Base-by-base conservation (phyloP, 495 filamentous ascomycete genomes). In the Aspergillus ostianus region DNA sequence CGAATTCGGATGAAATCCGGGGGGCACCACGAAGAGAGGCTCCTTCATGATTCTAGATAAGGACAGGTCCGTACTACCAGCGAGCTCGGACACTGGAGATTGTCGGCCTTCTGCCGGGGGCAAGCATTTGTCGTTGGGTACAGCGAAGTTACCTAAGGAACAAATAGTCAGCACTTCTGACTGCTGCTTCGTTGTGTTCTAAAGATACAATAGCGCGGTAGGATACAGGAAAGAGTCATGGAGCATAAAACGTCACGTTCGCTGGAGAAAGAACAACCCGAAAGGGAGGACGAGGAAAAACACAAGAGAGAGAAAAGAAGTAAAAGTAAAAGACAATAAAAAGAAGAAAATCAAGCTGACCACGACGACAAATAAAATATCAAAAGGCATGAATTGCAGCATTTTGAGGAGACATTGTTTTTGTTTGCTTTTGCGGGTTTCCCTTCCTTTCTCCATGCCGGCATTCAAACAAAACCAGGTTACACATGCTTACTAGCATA, bases 1-100 rank as follows among this genome's bases (percentile, higher is more conserved):
- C 3, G 83, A 84, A 66, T 94, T 94, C 4, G 87, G 89, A 57
- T 90, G 87, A 56, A 94, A 92, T 0, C 85, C 86, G 1, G 87
- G 81, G 1, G 90, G 90, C 47, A 85, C 87, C 46, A 93, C 83
- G 60, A 92, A 90, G 7, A 77, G 59, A 0, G 67, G 65, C 10
- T 72, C 65, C 19, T 29, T 60, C 13, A 64, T 64, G 19, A 67
- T 59, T 12, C 61, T 67, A 8, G 70, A 70, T 6, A 69, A 47
- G 8, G 65, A 46, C 12, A 70, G 54, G 26, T 57, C n/a, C 29
- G 47, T 67, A 46, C 69, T 71, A 26, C 65, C 54, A 20, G 56
- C 56, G 30, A 72, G 10, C 20, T 69, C 62, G 15, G 71, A 66
- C 27, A 65, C 62, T 26, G 71, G 63, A 2, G 72, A 71, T 13